A percentile compares a stretch with the other conserved stretches of the same genome.
These are phyloP conservation scores for Arabis alpina DNA, from an alignment of 345 rosid species.

Conservation along the genomic window DNA sequence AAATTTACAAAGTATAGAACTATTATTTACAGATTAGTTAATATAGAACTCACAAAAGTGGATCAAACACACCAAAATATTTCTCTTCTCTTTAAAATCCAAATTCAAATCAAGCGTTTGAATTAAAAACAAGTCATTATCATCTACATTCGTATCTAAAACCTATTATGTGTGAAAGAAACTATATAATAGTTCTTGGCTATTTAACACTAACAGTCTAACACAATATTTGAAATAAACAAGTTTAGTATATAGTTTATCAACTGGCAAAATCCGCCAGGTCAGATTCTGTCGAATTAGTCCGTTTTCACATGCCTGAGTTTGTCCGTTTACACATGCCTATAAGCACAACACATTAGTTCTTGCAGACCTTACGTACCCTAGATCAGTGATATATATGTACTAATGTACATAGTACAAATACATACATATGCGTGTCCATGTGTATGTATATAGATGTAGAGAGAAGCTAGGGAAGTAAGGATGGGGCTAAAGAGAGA, in stretches of 20 bases:
- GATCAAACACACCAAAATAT: not conserved
- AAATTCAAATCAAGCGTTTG: slow-evolving; percentile 4
- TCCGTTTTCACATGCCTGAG: slow-evolving; percentile 25
- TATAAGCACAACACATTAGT: not conserved
- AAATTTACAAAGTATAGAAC: not conserved
- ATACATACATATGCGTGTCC: slow-evolving; percentile 9
- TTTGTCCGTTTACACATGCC: slow-evolving; percentile 25
- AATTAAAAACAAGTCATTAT: not conserved
- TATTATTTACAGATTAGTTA: not conserved
- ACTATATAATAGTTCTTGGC: not conserved
- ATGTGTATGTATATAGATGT: not conserved
- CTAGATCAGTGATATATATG: slow-evolving; percentile 1
- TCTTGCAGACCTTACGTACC: slow-evolving; percentile 20
- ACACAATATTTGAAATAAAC: not conserved
- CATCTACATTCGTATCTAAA: not conserved
- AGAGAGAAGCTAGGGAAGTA: slow-evolving; percentile 8
- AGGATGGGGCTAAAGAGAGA: slow-evolving; percentile 29
- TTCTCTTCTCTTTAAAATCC: slow-evolving; percentile 7
- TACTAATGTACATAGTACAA: slow-evolving; percentile 12
- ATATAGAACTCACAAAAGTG: slow-evolving; percentile 23
- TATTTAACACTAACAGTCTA: not conserved
- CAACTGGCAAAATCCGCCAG: no score
- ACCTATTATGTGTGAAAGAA: not conserved
- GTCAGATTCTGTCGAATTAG: not conserved
- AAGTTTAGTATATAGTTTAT: not conserved